Evolutionary conservation across 495 filamentous ascomycete species (phyloP).

Genomic region (Bathelium albidoporum): DNA sequence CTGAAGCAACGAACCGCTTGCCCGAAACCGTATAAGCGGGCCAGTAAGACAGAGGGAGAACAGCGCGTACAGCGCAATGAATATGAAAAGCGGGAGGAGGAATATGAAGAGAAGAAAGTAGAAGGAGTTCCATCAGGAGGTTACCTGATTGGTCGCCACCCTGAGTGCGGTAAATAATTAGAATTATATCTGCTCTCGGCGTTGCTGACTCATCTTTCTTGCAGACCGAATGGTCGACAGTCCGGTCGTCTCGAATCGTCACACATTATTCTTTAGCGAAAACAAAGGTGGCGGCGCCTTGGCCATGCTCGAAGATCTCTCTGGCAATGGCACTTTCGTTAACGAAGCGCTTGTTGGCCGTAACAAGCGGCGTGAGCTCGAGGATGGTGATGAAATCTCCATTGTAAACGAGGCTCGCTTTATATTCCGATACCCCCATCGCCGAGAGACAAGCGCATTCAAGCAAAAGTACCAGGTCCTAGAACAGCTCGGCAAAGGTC

Average conservation of each 20-base stretch:
- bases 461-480: slow-evolving; percentile 73
- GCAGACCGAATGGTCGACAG: slow-evolving; percentile 70
- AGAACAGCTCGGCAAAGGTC: slow-evolving; percentile 86
- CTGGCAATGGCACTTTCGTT: slow-evolving; percentile 92
- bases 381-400: slow-evolving; percentile 81
- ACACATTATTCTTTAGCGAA: slow-evolving; percentile 84
- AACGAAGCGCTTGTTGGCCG: slow-evolving; percentile 85
- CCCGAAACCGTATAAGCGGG: slow-evolving; percentile 34
- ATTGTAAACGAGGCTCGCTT: slow-evolving; percentile 75
- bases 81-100: slow-evolving; percentile 44
- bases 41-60: slow-evolving; percentile 31
- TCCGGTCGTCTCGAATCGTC: slow-evolving; percentile 86
- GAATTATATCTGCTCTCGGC: neutral
- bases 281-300: slow-evolving; percentile 67
- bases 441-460: slow-evolving; percentile 65
- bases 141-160: slow-evolving; percentile 85
- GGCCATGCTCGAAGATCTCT: slow-evolving; percentile 84
- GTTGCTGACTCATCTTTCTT: neutral
- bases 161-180: slow-evolving; percentile 70
- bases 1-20: slow-evolving; percentile 60
- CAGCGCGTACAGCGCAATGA: slow-evolving; percentile 20
- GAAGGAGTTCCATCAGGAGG: slow-evolving; percentile 60
- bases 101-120: slow-evolving; percentile 47
- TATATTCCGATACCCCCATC: slow-evolving; percentile 79
- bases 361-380: slow-evolving; percentile 79